These are phyloP conservation scores for Leccinum barrowsii DNA, from an alignment of 768 basidiomycete genomes.

Conservation along the genomic window DNA sequence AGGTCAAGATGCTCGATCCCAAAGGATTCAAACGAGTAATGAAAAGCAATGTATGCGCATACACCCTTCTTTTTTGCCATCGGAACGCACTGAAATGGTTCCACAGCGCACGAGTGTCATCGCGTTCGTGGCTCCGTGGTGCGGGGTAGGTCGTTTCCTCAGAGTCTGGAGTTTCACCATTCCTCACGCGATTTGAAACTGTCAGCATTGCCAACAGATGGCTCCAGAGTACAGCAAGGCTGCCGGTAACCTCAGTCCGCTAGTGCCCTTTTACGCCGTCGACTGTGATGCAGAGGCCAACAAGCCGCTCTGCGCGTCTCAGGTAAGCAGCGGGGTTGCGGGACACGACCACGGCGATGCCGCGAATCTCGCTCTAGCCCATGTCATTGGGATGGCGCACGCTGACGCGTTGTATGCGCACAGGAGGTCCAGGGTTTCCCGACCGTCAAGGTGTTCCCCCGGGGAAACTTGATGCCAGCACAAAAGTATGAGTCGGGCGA, in stretches of 20 bases:
- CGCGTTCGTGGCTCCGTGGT: slow-evolving; percentile 96
- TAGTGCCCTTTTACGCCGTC: slow-evolving; percentile 88
- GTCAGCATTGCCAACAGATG: slow-evolving; percentile 75
- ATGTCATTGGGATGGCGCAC: background rate
- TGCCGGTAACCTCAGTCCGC: slow-evolving; percentile 70
- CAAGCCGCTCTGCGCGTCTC: slow-evolving; percentile 77
- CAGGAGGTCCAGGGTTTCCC: slow-evolving; percentile 88
- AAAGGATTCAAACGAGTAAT: slow-evolving; percentile 69
- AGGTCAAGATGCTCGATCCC: slow-evolving; percentile 71
- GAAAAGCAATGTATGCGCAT: slow-evolving; percentile 64
- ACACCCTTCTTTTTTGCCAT: background rate
- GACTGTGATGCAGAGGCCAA: slow-evolving; percentile 86
- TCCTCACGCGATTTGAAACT: background rate
- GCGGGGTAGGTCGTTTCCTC: slow-evolving; percentile 60
- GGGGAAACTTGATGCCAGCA: slow-evolving; percentile 59
- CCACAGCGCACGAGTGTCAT: slow-evolving; percentile 70
- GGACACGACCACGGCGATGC: background rate
- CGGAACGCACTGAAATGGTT: background rate
- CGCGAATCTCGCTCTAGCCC: background rate
- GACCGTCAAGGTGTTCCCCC: slow-evolving; percentile 88
- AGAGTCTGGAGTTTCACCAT: background rate
- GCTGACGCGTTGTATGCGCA: background rate
- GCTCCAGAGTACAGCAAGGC: slow-evolving; percentile 85
- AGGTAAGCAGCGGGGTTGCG: slow-evolving; percentile 37
- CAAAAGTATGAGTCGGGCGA: slow-evolving; percentile 66